Conservation (phyloP, 768 basidiomycete species). For the Hericium coralloides region DNA sequence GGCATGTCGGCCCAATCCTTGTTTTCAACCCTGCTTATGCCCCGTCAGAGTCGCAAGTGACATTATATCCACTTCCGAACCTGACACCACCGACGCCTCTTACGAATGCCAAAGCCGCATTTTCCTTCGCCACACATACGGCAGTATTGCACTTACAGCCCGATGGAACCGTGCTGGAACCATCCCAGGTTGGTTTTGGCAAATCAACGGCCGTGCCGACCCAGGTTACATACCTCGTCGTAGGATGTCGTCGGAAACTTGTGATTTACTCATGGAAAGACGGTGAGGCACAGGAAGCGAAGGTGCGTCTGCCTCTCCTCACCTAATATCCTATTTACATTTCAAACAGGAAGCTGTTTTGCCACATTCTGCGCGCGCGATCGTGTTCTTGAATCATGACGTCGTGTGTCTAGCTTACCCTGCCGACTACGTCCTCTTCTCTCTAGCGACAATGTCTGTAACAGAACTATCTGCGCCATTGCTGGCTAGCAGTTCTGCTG, state of each 20-base stretch:
- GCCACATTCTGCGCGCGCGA: conserved; percentile 84
- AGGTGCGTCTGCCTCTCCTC: conserved; percentile 35
- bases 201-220: conserved; percentile 46
- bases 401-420: conserved; percentile 71
- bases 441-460: conserved; percentile 46
- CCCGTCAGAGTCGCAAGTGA: conserved; percentile 55
- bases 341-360: conserved; percentile 59
- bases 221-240: conserved; percentile 64
- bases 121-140: conserved; percentile 73
- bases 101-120: conserved; percentile 67
- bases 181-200: conserved; percentile 12
- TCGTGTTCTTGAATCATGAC: conserved; percentile 61
- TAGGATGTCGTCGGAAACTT: conserved; percentile 81
- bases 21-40: not conserved
- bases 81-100: conserved; percentile 66
- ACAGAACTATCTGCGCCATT: conserved; percentile 43
- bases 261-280: conserved; percentile 85
- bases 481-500: conserved; percentile 23
- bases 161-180: conserved; percentile 15
- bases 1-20: conserved; percentile 37
- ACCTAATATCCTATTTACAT: not conserved
- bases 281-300: conserved; percentile 64
- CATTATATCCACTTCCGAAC: conserved; percentile 68
- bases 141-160: conserved; percentile 38
- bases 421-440: conserved; percentile 71